Evolutionary conservation across 2,329 filamentous ascomycete genomes (phyloP).

Genomic region (Coniochaeta sp.): DNA sequence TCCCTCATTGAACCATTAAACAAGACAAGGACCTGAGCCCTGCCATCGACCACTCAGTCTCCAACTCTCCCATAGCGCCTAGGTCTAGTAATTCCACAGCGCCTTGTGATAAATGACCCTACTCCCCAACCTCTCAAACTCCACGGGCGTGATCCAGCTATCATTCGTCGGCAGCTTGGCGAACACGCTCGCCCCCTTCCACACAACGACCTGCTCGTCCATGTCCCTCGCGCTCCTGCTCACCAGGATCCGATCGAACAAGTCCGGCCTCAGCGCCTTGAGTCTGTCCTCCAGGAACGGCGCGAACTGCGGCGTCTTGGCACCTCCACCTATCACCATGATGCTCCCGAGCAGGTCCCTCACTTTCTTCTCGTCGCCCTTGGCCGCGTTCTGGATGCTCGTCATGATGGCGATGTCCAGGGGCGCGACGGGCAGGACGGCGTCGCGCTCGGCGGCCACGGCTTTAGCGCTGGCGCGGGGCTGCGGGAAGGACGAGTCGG

Average conservation of each 20-base stretch:
- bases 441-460: slow-evolving; percentile 66
- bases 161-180: slow-evolving; percentile 89
- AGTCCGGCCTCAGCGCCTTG: slow-evolving; percentile 56
- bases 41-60: no score
- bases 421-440: slow-evolving; percentile 72
- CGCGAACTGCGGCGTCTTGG: slow-evolving; percentile 73
- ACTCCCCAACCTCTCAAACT: slow-evolving; percentile 81
- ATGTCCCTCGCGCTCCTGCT: slow-evolving; percentile 78
- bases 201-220: slow-evolving; percentile 93
- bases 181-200: slow-evolving; percentile 98
- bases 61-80: neutral
- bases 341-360: slow-evolving; percentile 84
- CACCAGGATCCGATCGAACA: slow-evolving; percentile 54
- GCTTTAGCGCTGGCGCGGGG: slow-evolving; percentile 39
- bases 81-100: slow-evolving; percentile 44
- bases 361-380: slow-evolving; percentile 85
- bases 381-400: slow-evolving; percentile 79
- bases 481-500: slow-evolving; percentile 33
- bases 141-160: slow-evolving; percentile 81
- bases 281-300: slow-evolving; percentile 78
- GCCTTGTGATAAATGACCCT: slow-evolving; percentile 81
- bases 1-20: neutral
- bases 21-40: no score
- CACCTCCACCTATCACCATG: slow-evolving; percentile 83
- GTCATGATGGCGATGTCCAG: slow-evolving; percentile 87